These are phyloP conservation scores for Sicyos edulis DNA, from an alignment of 306 rosid genomes.

Conservation along the genomic window DNA sequence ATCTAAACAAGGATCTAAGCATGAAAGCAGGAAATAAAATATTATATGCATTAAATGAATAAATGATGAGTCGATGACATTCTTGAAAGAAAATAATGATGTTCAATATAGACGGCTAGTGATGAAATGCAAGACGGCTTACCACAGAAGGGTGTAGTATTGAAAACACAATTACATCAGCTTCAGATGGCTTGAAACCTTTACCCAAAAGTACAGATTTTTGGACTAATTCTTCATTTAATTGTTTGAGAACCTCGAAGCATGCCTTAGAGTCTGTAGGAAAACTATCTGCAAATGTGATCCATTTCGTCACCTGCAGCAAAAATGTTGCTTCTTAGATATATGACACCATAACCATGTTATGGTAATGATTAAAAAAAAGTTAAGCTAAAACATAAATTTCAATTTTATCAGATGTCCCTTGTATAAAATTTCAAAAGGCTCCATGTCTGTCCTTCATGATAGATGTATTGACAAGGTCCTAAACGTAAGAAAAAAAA, in stretches of 20 bases:
- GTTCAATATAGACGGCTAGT: neutral
- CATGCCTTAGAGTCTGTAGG: slow-evolving; percentile 40
- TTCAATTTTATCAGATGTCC: neutral
- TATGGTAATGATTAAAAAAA: neutral
- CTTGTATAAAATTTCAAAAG: neutral
- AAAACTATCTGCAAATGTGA: slow-evolving; percentile 56
- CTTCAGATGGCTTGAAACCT: slow-evolving; percentile 67
- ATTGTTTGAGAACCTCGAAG: slow-evolving; percentile 51
- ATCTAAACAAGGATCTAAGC: slow-evolving; percentile 7
- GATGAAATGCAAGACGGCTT: slow-evolving; percentile 21
- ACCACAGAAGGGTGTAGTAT: slow-evolving; percentile 72
- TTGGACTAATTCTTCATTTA: slow-evolving; percentile 52
- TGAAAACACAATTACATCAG: slow-evolving; percentile 69
- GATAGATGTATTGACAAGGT: neutral
- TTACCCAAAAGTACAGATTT: slow-evolving; percentile 65
- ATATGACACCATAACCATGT: slow-evolving; percentile 13
- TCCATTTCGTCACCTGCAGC: slow-evolving; percentile 64
- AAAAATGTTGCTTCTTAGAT: slow-evolving; percentile 13
- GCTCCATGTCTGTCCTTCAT: neutral
- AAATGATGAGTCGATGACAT: neutral
- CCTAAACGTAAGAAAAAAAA: neutral
- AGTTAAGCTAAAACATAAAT: neutral
- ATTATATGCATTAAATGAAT: neutral
- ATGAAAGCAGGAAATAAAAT: neutral
- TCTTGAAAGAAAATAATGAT: neutral